Conservation (phyloP, 2,329 filamentous ascomycete genomes). For the Ophiocordyceps camponoti-floridani region DNA sequence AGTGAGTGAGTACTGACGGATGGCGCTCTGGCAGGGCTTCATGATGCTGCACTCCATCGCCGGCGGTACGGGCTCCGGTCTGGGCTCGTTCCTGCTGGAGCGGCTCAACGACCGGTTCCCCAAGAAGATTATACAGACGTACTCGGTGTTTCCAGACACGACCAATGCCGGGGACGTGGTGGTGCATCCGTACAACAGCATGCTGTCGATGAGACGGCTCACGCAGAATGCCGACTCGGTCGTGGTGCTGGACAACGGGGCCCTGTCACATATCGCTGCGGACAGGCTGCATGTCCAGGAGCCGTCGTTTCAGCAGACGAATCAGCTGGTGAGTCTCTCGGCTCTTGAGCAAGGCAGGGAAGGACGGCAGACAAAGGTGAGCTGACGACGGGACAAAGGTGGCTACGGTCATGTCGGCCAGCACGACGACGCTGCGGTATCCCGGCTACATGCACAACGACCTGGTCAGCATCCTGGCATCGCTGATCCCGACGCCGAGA, state of each 20-base stretch:
- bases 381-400: conserved; percentile 25
- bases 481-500: conserved; percentile 85
- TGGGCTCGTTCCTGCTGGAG: conserved; percentile 89
- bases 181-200: conserved; percentile 94
- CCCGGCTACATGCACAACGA: conserved; percentile 99
- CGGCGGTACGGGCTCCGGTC: conserved; percentile 86
- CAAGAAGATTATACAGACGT: conserved; percentile 98
- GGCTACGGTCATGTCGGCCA: conserved; percentile 96
- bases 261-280: conserved; percentile 80
- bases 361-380: no score
- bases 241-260: conserved; percentile 91
- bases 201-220: conserved; percentile 76
- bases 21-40: conserved; percentile 43
- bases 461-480: conserved; percentile 88
- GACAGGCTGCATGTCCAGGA: conserved; percentile 90
- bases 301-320: conserved; percentile 92
- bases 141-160: conserved; percentile 94
- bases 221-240: conserved; percentile 96
- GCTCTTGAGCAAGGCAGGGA: no score
- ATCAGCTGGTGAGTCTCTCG: conserved; percentile 59
- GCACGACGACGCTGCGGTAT: conserved; percentile 89
- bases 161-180: conserved; percentile 79
- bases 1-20: not conserved
- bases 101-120: conserved; percentile 93
- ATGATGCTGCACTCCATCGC: conserved; percentile 98